These are phyloP conservation scores for Aspergillus kassunensis DNA, from an alignment of 495 filamentous ascomycete genomes.

Conservation along the genomic window DNA sequence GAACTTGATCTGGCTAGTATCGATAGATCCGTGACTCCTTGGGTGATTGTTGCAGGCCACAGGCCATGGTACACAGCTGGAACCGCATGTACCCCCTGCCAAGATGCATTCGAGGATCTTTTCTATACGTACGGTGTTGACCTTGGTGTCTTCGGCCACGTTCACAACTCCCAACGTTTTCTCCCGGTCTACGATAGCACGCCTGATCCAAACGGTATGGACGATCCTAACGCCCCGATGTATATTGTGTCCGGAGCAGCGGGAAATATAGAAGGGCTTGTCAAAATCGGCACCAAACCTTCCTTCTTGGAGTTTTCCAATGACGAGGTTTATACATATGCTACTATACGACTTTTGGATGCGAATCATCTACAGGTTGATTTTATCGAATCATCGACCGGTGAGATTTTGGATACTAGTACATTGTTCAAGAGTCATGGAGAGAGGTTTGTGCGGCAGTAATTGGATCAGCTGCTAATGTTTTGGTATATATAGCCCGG, in stretches of 20 bases:
- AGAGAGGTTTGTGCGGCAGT: conserved; percentile 48
- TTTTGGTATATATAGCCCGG: no score
- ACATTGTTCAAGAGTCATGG: conserved; percentile 50
- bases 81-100: conserved; percentile 47
- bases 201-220: conserved; percentile 43
- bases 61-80: conserved; percentile 55
- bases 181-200: conserved; percentile 39
- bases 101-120: conserved; percentile 54
- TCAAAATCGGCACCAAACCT: conserved; percentile 34
- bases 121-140: conserved; percentile 59
- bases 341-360: conserved; percentile 31
- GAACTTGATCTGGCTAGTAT: conserved; percentile 45
- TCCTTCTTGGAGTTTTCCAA: conserved; percentile 52
- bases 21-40: conserved; percentile 50
- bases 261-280: conserved; percentile 46
- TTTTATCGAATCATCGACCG: conserved; percentile 46
- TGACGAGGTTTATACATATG: conserved; percentile 53
- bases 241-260: conserved; percentile 50
- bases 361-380: conserved; percentile 33
- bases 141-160: conserved; percentile 57
- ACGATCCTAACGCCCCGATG: conserved; percentile 52
- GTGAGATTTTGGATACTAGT: conserved; percentile 48
- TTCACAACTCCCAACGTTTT: conserved; percentile 54
- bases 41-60: conserved; percentile 58
- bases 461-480: neutral